These are phyloP conservation scores for Cercophora samala DNA, from an alignment of 495 filamentous ascomycete genomes.

Conservation along the genomic window DNA sequence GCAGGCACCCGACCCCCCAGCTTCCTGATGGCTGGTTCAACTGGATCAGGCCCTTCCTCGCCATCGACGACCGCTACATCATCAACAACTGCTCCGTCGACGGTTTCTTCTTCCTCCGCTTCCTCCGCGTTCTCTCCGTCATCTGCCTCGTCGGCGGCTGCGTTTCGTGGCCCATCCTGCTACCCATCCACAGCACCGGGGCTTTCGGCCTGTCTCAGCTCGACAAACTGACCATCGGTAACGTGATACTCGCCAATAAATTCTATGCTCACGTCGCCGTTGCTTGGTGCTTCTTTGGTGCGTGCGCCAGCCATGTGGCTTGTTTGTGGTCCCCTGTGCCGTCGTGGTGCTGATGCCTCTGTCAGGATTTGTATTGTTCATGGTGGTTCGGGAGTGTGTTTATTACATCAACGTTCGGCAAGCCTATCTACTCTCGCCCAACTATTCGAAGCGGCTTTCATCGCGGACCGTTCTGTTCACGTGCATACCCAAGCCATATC, in stretches of 20 bases:
- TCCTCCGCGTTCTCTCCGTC: conserved; percentile 63
- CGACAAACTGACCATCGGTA: conserved; percentile 64
- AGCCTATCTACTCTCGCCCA: conserved; percentile 66
- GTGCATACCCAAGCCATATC: conserved; percentile 59
- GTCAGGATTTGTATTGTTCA: conserved; percentile 62
- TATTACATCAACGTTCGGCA: conserved; percentile 68
- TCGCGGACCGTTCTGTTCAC: conserved; percentile 68
- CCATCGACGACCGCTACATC: conserved; percentile 58
- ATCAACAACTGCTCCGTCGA: conserved; percentile 68
- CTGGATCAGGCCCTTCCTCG: conserved; percentile 62
- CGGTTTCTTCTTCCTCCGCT: conserved; percentile 78
- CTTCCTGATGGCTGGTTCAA: conserved; percentile 65
- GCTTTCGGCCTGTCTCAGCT: conserved; percentile 57
- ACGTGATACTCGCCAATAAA: conserved; percentile 49
- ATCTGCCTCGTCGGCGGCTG: conserved; percentile 70
- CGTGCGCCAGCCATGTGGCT: conserved; percentile 20
- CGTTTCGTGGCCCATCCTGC: conserved; percentile 72
- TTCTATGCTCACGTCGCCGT: conserved; percentile 63
- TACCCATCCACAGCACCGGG: conserved; percentile 75
- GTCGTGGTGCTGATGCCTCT: not conserved
- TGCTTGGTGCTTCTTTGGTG: conserved; percentile 64
- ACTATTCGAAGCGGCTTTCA: conserved; percentile 62
- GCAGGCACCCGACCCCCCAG: conserved; percentile 59
- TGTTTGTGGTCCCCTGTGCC: not conserved
- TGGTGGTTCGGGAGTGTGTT: conserved; percentile 62